Conservation (phyloP, 495 filamentous ascomycete genomes). For the Penicillium antarcticum region DNA sequence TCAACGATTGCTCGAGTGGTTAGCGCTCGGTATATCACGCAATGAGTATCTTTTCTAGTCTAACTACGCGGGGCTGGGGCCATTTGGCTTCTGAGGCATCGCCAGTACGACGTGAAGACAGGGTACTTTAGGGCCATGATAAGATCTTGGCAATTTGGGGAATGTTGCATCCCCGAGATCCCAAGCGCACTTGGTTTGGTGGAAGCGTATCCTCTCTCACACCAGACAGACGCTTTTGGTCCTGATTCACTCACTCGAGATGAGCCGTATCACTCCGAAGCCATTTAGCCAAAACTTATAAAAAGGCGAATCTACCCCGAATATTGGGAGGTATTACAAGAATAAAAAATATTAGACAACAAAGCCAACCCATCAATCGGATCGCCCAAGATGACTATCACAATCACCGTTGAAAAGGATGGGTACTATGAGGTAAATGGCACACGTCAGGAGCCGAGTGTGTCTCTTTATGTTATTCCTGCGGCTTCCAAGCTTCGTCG, state of each 20-base stretch:
- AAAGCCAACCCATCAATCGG: not conserved
- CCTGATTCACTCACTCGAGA: not conserved
- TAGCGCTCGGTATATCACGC: not conserved
- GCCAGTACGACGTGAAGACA: constrained; percentile 17
- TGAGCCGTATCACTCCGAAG: not conserved
- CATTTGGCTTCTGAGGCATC: constrained; percentile 3
- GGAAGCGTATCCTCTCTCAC: not conserved
- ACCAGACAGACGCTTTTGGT: not conserved
- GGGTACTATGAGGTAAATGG: constrained; percentile 39
- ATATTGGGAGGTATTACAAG: not conserved
- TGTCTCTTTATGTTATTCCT: constrained; percentile 32
- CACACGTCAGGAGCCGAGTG: constrained; percentile 24
- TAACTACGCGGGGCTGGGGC: constrained; percentile 2
- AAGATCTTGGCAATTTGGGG: constrained; percentile 17
- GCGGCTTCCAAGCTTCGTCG: constrained; percentile 47
- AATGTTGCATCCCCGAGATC: constrained; percentile 24
- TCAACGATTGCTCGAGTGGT: not conserved
- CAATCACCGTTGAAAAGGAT: constrained; percentile 38
- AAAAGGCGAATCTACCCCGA: not conserved
- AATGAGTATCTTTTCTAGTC: not conserved
- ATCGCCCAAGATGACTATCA: constrained; percentile 23
- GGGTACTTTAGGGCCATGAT: not conserved
- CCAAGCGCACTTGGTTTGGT: constrained; percentile 10
- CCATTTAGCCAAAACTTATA: constrained; percentile 2
- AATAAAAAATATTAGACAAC: not conserved